Evolutionary conservation across 257 asterid species (phyloP), one percentile per base, ranked within the genome.

Genomic region (Marsdenia floribunda): DNA sequence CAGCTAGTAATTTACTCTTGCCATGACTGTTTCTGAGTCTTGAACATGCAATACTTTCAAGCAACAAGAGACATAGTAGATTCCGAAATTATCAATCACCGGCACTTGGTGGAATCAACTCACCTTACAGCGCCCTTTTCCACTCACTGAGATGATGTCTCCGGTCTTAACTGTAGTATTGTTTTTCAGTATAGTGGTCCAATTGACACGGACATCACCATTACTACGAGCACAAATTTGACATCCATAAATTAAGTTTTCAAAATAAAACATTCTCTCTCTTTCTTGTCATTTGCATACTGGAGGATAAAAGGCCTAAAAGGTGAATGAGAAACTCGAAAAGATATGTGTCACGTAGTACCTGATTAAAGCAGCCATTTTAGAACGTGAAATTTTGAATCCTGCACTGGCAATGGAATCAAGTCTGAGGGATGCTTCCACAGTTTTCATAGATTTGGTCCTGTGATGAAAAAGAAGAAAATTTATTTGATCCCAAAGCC

Each of bases 391-490:
- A 65, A 95, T 90, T 84, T 90, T 95, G 86, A 82, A 95, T 61
- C 99, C 98, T 2, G 99, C 98, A 87, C 98, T 90, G 71, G 96
- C 96, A 83, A 95, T 78, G 14, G 99, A 86, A 73, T 95, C 98
- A 50, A 92, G 92, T 80, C 99, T 87, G 57, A 88, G 83, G 44
- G 99, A 92, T 80, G 97, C 91, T 84, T 95, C 98, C 40, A 92
- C 88, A 5, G 96, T 74, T 83, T 87, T 90, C 60, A 87, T 79
- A 69, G 90, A 54, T 85, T 83, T 86, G 42, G 96, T 95, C 85
- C 98, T 94, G 78, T 29, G 60, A 74, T 46, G 80, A 77, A 71
- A 67, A 81, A 69, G 35, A 55, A 57, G 12, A 78, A 68, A 68
- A 52, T 73, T 29, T 15, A 47, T 66, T 33, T 75, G 33, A 59